These are phyloP conservation scores for Casaregolazyma lundiana DNA, from an alignment of 1,139 yeast genomes.

Conservation along the genomic window DNA sequence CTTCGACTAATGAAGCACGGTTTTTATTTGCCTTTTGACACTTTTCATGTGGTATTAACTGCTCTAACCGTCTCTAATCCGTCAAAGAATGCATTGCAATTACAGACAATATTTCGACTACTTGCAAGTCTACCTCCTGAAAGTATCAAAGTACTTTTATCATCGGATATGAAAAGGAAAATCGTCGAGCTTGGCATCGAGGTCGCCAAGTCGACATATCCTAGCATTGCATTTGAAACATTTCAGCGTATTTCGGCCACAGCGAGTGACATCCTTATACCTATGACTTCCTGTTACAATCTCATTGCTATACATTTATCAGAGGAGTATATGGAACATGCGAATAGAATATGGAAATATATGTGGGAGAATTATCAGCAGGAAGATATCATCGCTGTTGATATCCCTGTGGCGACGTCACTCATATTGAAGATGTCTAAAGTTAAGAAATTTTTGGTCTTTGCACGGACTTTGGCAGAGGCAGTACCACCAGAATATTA, in stretches of 20 bases:
- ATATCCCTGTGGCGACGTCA: slow-evolving; percentile 17
- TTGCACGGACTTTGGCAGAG: slow-evolving; percentile 26
- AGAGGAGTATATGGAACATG: slow-evolving; percentile 17
- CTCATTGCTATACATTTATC: slow-evolving; percentile 17
- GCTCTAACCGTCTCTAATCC: slow-evolving; percentile 19
- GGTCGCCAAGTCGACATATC: slow-evolving; percentile 15
- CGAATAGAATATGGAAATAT: slow-evolving; percentile 18
- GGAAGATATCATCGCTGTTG: slow-evolving; percentile 13
- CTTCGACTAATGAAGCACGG: slow-evolving; percentile 13
- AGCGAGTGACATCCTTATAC: slow-evolving; percentile 15
- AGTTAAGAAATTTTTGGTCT: slow-evolving; percentile 13
- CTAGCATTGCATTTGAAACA: slow-evolving; percentile 23
- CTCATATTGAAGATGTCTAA: slow-evolving; percentile 25
- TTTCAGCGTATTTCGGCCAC: not conserved
- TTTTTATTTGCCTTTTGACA: slow-evolving; percentile 10
- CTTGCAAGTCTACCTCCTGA: not conserved
- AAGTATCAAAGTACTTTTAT: not conserved
- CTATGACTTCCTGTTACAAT: slow-evolving; percentile 16
- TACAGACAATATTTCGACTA: slow-evolving; percentile 18
- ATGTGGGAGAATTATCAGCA: slow-evolving; percentile 11
- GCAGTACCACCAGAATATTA: slow-evolving; percentile 26
- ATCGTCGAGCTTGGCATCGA: slow-evolving; percentile 17
- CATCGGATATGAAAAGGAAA: slow-evolving; percentile 14
- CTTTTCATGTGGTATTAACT: slow-evolving; percentile 13
- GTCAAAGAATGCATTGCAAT: slow-evolving; percentile 12